Evolutionary conservation across 352 stramenopile genomes (phyloP).

Genomic region (Globisporangium heterothallicum): DNA sequence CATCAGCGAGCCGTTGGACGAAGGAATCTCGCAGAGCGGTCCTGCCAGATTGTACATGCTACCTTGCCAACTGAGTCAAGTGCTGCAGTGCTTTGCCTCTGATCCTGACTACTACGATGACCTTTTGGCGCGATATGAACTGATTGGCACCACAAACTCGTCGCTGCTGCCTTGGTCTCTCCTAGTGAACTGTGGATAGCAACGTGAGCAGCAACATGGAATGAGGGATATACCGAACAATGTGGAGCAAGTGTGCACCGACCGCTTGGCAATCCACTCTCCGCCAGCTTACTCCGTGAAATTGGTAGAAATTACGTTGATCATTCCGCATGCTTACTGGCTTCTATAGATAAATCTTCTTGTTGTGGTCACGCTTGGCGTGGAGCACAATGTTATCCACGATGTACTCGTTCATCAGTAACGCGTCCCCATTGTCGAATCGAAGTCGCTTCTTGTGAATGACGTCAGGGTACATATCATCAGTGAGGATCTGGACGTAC

Average conservation of each 20-base stretch:
- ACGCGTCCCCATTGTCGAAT: conserved; percentile 53
- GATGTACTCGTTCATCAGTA: conserved; percentile 67
- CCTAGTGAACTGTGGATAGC: conserved; percentile 11
- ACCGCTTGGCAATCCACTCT: too few relatives aligned
- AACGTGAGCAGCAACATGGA: not conserved
- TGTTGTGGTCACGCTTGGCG: conserved; percentile 44
- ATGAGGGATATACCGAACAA: too few relatives aligned
- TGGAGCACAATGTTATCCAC: conserved; percentile 58
- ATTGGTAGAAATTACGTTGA: too few relatives aligned
- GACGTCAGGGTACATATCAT: conserved; percentile 61
- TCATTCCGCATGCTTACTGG: too few relatives aligned
- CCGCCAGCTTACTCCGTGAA: too few relatives aligned
- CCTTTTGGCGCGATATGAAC: conserved; percentile 5
- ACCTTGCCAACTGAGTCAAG: conserved; percentile 4
- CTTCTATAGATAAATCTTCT: conserved; percentile 57
- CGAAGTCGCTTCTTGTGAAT: conserved; percentile 70
- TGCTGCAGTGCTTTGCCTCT: conserved; percentile 3
- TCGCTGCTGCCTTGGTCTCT: conserved; percentile 9
- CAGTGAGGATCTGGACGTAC: conserved; percentile 68
- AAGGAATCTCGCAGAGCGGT: not conserved
- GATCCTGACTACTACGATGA: conserved; percentile 1
- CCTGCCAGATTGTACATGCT: conserved; percentile 1
- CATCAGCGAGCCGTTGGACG: not conserved
- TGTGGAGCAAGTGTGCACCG: too few relatives aligned
- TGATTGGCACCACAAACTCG: conserved; percentile 7